Conservation (phyloP, 805 yeast genomes). For the Candida arabinofermentans region DNA sequence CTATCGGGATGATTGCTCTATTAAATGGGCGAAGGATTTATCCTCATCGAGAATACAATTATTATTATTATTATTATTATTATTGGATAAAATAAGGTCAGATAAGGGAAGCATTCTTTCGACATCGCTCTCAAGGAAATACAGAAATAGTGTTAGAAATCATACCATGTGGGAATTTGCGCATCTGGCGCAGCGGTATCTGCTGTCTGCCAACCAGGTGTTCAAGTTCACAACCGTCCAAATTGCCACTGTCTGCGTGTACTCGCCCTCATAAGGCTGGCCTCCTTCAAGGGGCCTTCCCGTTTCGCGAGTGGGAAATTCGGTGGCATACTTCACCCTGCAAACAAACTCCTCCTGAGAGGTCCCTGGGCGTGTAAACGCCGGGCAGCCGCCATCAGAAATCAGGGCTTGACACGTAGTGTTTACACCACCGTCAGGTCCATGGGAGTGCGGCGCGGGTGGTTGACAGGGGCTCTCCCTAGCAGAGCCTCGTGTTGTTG, state of each 20-base stretch:
- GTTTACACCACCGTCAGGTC: slow-evolving; percentile 5
- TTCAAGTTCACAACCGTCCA: slow-evolving; percentile 4
- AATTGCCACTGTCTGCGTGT: slow-evolving; percentile 29
- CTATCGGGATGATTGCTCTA: too few relatives aligned
- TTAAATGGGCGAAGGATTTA: too few relatives aligned
- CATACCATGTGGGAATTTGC: background rate
- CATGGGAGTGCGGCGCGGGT: slow-evolving; percentile 37
- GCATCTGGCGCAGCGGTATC: background rate
- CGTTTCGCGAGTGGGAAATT: slow-evolving; percentile 37
- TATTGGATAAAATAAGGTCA: too few relatives aligned
- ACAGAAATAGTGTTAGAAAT: background rate
- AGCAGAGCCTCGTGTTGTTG: slow-evolving; percentile 26
- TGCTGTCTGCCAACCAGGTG: background rate
- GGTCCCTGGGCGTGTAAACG: slow-evolving; percentile 36
- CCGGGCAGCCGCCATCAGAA: slow-evolving; percentile 37
- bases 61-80: too few relatives aligned
- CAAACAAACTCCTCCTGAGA: slow-evolving; percentile 30
- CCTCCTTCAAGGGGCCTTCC: too few relatives aligned
- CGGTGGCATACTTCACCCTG: slow-evolving; percentile 34
- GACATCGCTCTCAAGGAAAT: too few relatives aligned
- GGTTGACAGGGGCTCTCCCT: slow-evolving; percentile 28
- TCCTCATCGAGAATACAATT: too few relatives aligned
- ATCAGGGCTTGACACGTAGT: slow-evolving; percentile 13
- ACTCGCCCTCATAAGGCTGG: slow-evolving; percentile 33
- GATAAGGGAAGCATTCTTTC: too few relatives aligned